These are phyloP conservation scores for Phyllosticta paracitricarpa DNA, from an alignment of 2,329 filamentous ascomycete genomes.

Conservation along the genomic window DNA sequence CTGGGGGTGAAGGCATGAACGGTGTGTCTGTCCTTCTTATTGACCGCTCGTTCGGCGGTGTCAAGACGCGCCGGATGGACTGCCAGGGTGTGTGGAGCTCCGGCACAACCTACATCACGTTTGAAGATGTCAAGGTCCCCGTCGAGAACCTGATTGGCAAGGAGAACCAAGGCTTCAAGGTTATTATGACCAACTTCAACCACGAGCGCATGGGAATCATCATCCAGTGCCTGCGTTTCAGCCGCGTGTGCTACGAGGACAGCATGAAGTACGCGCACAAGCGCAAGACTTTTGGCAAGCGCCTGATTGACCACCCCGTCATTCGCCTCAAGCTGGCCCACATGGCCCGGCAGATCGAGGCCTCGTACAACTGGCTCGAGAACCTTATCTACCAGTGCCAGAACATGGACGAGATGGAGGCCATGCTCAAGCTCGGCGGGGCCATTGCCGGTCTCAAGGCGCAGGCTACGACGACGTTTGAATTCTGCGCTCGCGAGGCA, in stretches of 20 bases:
- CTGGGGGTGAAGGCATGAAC: slow-evolving; percentile 81
- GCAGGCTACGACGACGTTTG: slow-evolving; percentile 86
- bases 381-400: slow-evolving; percentile 88
- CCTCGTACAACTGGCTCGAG: slow-evolving; percentile 94
- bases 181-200: slow-evolving; percentile 33
- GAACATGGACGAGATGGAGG: slow-evolving; percentile 87
- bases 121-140: slow-evolving; percentile 97
- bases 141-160: slow-evolving; percentile 98
- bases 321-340: slow-evolving; percentile 96
- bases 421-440: slow-evolving; percentile 90
- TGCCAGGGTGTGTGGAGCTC: slow-evolving; percentile 95
- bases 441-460: slow-evolving; percentile 92
- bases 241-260: slow-evolving; percentile 94
- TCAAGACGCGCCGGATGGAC: slow-evolving; percentile 91
- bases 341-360: slow-evolving; percentile 97
- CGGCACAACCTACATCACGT: slow-evolving; percentile 94
- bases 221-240: slow-evolving; percentile 93
- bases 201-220: slow-evolving; percentile 98
- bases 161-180: slow-evolving; percentile 94
- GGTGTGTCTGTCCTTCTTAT: slow-evolving; percentile 86
- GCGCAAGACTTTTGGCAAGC: slow-evolving; percentile 92
- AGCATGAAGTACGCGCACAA: slow-evolving; percentile 95
- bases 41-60: slow-evolving; percentile 72
- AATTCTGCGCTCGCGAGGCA: slow-evolving; percentile 94
- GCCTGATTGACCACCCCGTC: slow-evolving; percentile 90